Evolutionary conservation across 179 eudicot species (phyloP).

Genomic region (Dionaea muscipula): DNA sequence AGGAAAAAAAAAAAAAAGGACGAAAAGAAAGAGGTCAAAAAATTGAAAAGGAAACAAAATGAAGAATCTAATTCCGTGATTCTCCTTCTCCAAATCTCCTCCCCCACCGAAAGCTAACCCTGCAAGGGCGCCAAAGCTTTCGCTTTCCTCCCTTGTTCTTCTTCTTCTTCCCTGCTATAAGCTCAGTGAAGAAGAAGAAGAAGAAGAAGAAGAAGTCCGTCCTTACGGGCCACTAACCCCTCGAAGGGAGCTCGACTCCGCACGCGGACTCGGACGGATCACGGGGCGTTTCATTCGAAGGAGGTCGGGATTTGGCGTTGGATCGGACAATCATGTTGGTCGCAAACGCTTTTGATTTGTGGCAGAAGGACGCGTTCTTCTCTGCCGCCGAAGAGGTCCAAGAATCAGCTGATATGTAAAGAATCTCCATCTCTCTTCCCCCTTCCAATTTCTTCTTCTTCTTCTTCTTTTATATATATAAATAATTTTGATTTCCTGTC

Average conservation of each 20-base stretch:
- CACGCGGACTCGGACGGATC: not conserved
- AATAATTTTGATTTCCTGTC: not conserved
- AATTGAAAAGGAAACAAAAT: too few relatives aligned
- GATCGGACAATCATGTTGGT: slow-evolving; percentile 8
- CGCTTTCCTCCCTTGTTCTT: not conserved
- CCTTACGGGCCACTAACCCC: too few relatives aligned
- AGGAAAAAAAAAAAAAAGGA: too few relatives aligned
- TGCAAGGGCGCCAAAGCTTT: not conserved
- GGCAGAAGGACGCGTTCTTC: slow-evolving; percentile 67
- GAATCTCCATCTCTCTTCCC: not conserved
- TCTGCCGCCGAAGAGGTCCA: slow-evolving; percentile 79
- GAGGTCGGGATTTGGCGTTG: not conserved
- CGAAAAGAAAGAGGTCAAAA: too few relatives aligned
- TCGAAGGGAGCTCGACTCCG: too few relatives aligned
- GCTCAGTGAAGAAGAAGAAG: not conserved
- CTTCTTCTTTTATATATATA: too few relatives aligned
- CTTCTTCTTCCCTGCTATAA: not conserved
- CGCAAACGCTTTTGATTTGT: slow-evolving; percentile 45
- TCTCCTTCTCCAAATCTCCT: not conserved
- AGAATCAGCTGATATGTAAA: slow-evolving; percentile 66
- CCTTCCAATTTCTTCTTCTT: not conserved
- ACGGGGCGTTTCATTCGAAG: not conserved
- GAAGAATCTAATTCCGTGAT: not conserved
- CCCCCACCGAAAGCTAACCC: not conserved
- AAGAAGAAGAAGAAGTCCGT: not conserved